Percentiles rank a stretch among this genome's conserved stretches.
Evolutionary conservation across 2,329 filamentous ascomycete genomes (phyloP).

Genomic region (Cercospora brassicicola): DNA sequence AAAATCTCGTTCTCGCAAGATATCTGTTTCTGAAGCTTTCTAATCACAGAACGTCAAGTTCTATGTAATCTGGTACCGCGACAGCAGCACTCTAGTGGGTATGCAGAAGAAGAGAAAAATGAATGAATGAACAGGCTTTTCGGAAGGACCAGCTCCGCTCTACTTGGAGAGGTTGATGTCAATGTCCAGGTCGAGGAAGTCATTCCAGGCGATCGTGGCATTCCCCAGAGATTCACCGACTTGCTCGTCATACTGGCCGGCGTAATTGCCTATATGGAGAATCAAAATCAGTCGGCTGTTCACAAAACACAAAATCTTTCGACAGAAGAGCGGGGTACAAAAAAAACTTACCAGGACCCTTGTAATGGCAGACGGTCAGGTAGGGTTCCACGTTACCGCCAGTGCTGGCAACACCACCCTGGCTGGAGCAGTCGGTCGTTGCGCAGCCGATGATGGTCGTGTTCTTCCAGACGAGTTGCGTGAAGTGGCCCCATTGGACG

Average conservation of each 20-base stretch:
- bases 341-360: constrained; percentile 61
- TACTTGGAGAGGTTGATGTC: not conserved
- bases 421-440: constrained; percentile 54
- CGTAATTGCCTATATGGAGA: constrained; percentile 19
- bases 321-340: no score
- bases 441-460: constrained; percentile 65
- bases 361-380: constrained; percentile 87
- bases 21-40: not conserved
- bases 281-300: not conserved
- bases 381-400: constrained; percentile 50
- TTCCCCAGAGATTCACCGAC: constrained; percentile 9
- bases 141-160: not conserved
- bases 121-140: not conserved
- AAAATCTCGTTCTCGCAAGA: not conserved
- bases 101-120: not conserved
- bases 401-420: constrained; percentile 44
- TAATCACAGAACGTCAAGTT: not conserved
- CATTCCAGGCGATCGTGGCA: constrained; percentile 12
- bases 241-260: constrained; percentile 18
- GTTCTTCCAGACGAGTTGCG: constrained; percentile 68
- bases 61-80: not conserved
- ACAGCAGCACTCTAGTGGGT: not conserved
- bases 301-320: no score
- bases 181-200: not conserved
- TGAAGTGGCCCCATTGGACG: constrained; percentile 69